Evolutionary conservation across 2,329 filamentous ascomycete genomes (phyloP), one percentile per base, ranked within the genome.

Genomic region (Hypoxylon sp.): DNA sequence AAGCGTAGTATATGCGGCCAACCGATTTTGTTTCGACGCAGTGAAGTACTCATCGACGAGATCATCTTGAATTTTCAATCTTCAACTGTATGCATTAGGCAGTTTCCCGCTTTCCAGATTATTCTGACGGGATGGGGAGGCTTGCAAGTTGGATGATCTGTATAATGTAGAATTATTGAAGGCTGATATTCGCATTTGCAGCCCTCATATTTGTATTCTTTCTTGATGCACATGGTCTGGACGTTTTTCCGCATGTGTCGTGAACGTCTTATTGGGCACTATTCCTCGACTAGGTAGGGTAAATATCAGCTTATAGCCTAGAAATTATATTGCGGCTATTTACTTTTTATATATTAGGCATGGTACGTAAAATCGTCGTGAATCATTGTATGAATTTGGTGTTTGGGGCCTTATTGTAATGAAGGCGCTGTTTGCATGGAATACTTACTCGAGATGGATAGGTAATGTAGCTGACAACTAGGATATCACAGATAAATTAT

Each of bases 201-300:
- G 23, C 11, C 63, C 5, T 0, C n/a, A 13, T 63, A 63, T 6
- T 19, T 43, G 21, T 63, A 43, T 5, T 28, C 4, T 19, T 59
- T 63, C 9, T 7, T 23, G 43, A 55, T 55, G 13, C 60, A 69
- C 65, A 64, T 68, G 4, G 5, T 59, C 46, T 19, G 30, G 6
- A 13, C 28, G 28, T 19, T 19, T 43, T 30, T 38, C n/a, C 5
- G 19, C n/a, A 6, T 21, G 1, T 2, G 17, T 2, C 30, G 3
- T 25, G 11, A 5, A 13, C 30, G 6, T 11, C 6, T 17, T 17
- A 11, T 7, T 3, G 0, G 11, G 17, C n/a, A 55, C 7, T 25
- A 28, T 55, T 30, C 10, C 32, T 30, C 25, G 14, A 14, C 3
- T 41, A 5, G 6, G 30, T 19, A 7, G 6, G 13, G n/a, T 5